A percentile compares a stretch with the other conserved stretches of the same genome.
Conservation (phyloP, 2,329 filamentous ascomycete species). For the Talaromyces sp. region DNA sequence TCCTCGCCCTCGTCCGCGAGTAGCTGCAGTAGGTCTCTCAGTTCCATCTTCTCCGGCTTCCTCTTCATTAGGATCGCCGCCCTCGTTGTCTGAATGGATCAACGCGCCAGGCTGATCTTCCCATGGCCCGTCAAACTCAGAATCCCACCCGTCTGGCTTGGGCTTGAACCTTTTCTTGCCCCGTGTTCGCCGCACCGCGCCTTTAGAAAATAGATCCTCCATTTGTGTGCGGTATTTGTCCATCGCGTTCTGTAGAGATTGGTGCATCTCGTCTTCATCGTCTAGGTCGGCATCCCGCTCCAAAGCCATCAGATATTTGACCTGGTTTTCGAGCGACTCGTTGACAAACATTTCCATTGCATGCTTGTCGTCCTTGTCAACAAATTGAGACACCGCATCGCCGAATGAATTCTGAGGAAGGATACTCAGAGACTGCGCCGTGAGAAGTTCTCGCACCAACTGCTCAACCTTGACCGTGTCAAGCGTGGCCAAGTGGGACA, state of each 20-base stretch:
- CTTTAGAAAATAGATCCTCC: conserved; percentile 65
- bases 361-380: conserved; percentile 91
- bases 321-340: conserved; percentile 63
- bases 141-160: conserved; percentile 77
- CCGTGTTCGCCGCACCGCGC: conserved; percentile 50
- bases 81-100: conserved; percentile 47
- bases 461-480: conserved; percentile 83
- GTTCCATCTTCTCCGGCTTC: conserved; percentile 45
- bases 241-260: conserved; percentile 68
- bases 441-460: conserved; percentile 80
- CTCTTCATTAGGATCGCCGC: conserved; percentile 41
- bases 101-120: conserved; percentile 68
- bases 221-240: conserved; percentile 63
- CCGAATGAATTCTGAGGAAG: conserved; percentile 88
- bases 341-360: conserved; percentile 78
- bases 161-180: conserved; percentile 61
- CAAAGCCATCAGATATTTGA: conserved; percentile 62
- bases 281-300: conserved; percentile 64
- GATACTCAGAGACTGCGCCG: conserved; percentile 83
- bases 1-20: conserved; percentile 44
- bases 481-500: conserved; percentile 54
- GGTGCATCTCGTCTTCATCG: conserved; percentile 60
- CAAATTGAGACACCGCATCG: conserved; percentile 86
- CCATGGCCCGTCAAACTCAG: conserved; percentile 83
- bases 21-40: conserved; percentile 26